Conservation (phyloP, 768 basidiomycete species). For the Chiua virens region DNA sequence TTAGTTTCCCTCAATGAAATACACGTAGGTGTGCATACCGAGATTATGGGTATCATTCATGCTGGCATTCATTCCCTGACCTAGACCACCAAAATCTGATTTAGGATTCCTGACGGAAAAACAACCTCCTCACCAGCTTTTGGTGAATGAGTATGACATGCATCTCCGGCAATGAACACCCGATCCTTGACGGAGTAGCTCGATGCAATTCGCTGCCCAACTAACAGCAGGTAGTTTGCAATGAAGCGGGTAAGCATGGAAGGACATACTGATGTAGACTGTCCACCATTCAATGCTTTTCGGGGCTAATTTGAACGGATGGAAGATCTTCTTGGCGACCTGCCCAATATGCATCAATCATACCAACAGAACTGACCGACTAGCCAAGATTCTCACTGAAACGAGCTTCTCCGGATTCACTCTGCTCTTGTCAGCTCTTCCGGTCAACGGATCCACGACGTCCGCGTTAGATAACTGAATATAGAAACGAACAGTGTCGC, state of each 20-base stretch:
- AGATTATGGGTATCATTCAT: conserved; percentile 78
- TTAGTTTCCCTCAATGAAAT: conserved; percentile 54
- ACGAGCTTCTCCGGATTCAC: conserved; percentile 53
- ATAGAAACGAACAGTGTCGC: conserved; percentile 67
- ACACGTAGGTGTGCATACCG: conserved; percentile 31
- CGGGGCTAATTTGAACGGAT: conserved; percentile 54
- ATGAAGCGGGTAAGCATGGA: neutral
- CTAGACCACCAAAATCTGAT: conserved; percentile 28
- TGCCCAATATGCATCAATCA: conserved; percentile 19
- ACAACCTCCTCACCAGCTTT: conserved; percentile 49
- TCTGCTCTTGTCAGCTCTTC: conserved; percentile 53
- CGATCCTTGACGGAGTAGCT: conserved; percentile 59
- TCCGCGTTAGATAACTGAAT: conserved; percentile 61
- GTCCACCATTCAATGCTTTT: conserved; percentile 71
- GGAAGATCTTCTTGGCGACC: conserved; percentile 55
- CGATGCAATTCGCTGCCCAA: conserved; percentile 74
- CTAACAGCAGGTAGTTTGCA: conserved; percentile 30
- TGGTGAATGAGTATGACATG: conserved; percentile 68
- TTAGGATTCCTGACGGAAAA: neutral
- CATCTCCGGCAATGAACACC: conserved; percentile 77
- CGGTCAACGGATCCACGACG: conserved; percentile 42
- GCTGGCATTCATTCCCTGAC: conserved; percentile 77
- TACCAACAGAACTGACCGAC: neutral
- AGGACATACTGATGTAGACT: conserved; percentile 58
- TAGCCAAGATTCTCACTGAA: conserved; percentile 36